phyloP scores from a whole-genome alignment of 148 eudicot species.

The Polygonum aviculare region DNA sequence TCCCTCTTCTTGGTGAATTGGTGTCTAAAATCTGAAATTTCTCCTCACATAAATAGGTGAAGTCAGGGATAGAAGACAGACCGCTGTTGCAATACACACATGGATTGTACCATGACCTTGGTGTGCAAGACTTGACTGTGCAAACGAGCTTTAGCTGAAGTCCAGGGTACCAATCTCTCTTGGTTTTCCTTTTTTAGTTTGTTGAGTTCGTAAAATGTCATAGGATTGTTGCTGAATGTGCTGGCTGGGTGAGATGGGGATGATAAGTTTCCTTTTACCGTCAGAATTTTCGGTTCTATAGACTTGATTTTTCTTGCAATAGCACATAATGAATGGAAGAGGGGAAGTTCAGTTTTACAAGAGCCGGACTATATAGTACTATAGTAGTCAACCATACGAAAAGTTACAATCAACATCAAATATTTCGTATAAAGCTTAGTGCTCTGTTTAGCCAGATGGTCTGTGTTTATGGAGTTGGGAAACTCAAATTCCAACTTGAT shows the following conservation, averaged over 20 bases:
- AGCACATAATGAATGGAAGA: neutral
- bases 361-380: neutral
- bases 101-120: slow-evolving; percentile 84
- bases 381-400: neutral
- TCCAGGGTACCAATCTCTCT: neutral
- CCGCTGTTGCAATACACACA: slow-evolving; percentile 58
- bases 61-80: slow-evolving; percentile 57
- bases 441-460: neutral
- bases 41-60: slow-evolving; percentile 36
- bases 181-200: neutral
- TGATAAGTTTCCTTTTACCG: neutral
- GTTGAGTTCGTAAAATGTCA: neutral
- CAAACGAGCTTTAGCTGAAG: slow-evolving; percentile 48
- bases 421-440: neutral
- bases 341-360: neutral
- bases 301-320: neutral
- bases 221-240: neutral
- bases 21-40: no score
- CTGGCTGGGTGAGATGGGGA: neutral
- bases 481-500: neutral
- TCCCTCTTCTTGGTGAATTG: neutral
- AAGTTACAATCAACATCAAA: no score
- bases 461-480: neutral
- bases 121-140: slow-evolving; percentile 75
- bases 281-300: neutral